Percentiles rank a stretch among this genome's conserved stretches.
Conservation (phyloP, 768 basidiomycete species). For the Termitomyces sp. region DNA sequence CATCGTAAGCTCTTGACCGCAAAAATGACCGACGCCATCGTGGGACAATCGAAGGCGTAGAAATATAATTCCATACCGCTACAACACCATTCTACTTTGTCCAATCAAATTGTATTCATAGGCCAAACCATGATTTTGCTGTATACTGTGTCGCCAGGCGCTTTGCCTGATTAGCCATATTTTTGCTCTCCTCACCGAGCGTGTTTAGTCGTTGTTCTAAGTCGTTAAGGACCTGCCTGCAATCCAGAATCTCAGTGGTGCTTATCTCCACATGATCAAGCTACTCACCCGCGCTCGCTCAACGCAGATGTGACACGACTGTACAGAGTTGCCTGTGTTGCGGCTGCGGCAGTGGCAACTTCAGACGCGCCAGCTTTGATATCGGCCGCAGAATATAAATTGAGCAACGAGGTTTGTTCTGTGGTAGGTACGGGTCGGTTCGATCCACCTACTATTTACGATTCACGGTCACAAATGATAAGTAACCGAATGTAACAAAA, state of each 20-base stretch:
- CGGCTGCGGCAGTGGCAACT: conserved; percentile 17
- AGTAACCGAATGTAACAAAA: neutral
- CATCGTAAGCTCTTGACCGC: neutral
- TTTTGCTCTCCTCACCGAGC: conserved; percentile 60
- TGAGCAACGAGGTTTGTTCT: conserved; percentile 8
- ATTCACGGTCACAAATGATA: neutral
- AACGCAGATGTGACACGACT: conserved; percentile 46
- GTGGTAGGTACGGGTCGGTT: conserved; percentile 48
- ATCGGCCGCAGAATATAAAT: conserved; percentile 2
- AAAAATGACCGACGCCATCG: neutral
- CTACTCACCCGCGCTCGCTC: conserved; percentile 58
- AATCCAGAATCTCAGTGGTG: neutral
- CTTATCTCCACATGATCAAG: neutral
- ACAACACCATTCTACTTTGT: neutral
- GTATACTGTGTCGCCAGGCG: conserved; percentile 57
- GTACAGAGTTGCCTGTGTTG: conserved; percentile 37
- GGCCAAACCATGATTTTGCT: conserved; percentile 62
- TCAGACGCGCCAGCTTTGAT: conserved; percentile 11
- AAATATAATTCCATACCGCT: neutral
- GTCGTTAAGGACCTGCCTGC: conserved; percentile 57
- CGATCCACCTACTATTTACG: conserved; percentile 55
- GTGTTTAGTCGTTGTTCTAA: conserved; percentile 60
- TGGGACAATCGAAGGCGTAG: neutral
- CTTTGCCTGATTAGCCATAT: conserved; percentile 67
- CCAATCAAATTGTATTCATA: conserved; percentile 12